Evolutionary conservation across 306 rosid species (phyloP).

Genomic region (Corylus americana): DNA sequence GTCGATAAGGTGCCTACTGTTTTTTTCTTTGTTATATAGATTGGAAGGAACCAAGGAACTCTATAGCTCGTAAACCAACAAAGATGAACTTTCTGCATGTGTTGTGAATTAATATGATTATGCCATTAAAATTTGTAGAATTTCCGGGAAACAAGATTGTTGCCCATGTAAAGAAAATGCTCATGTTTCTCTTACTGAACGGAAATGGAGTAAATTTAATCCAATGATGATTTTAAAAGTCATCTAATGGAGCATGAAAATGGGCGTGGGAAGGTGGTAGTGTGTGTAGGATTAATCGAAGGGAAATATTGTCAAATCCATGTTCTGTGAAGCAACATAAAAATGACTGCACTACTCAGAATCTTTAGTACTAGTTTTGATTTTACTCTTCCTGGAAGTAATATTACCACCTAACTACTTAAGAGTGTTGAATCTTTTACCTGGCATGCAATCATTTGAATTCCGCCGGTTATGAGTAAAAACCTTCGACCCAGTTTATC

Average conservation of each 20-base stretch:
- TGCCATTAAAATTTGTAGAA: background rate
- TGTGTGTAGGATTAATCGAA: too few relatives aligned
- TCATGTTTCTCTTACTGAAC: background rate
- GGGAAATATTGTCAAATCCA: background rate
- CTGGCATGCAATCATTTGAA: constrained; percentile 83
- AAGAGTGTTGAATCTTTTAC: constrained; percentile 35
- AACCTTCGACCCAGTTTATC: constrained; percentile 73
- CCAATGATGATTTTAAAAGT: too few relatives aligned
- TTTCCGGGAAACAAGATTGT: background rate
- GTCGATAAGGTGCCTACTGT: background rate
- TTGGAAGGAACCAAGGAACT: background rate
- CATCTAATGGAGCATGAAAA: too few relatives aligned
- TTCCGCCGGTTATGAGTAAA: constrained; percentile 84
- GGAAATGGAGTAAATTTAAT: too few relatives aligned
- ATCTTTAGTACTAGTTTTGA: background rate
- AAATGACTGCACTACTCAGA: background rate
- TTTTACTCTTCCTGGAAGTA: background rate
- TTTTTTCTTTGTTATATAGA: background rate
- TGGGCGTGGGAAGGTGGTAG: too few relatives aligned
- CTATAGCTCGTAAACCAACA: background rate
- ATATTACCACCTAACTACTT: too few relatives aligned
- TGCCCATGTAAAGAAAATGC: background rate
- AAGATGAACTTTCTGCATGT: background rate
- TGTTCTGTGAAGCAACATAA: background rate
- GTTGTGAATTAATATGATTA: background rate